A percentile compares a stretch with the other conserved stretches of the same genome.
Conservation (phyloP, 176 grass and related monocot species). For the Rhynchospora tenuis region DNA sequence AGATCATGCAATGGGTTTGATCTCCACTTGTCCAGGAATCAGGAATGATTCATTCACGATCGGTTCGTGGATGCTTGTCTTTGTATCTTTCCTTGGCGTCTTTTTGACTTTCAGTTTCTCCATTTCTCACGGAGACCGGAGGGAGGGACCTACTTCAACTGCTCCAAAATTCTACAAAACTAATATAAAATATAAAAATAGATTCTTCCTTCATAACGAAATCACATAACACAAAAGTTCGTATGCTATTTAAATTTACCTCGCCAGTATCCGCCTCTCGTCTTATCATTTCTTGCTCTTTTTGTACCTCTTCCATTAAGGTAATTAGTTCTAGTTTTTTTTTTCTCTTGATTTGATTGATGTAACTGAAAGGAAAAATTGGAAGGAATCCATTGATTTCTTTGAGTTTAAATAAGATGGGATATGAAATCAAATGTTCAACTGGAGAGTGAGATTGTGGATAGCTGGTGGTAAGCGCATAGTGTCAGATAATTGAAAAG, state of each 20-base stretch:
- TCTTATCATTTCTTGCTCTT: background rate
- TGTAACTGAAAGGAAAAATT: background rate
- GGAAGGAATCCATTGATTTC: background rate
- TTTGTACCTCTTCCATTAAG: conserved; percentile 7
- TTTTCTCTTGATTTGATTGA: background rate
- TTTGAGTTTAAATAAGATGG: background rate
- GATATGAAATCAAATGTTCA: background rate
- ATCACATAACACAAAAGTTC: background rate
- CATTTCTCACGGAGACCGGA: too few relatives aligned
- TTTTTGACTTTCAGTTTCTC: background rate
- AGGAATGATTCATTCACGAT: too few relatives aligned
- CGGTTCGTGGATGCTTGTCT: background rate
- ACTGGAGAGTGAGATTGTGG: background rate
- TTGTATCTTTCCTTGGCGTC: background rate
- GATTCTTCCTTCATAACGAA: background rate
- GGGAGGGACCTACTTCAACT: background rate
- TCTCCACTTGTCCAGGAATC: background rate
- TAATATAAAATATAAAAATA: background rate
- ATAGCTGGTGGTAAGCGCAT: background rate
- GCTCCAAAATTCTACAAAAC: background rate
- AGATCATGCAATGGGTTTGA: background rate
- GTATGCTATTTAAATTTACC: background rate
- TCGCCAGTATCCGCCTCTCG: background rate
- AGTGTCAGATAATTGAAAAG: background rate
- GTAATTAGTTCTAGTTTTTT: conserved; percentile 2